Evolutionary conservation across 371 early-diverging fungal species (phyloP), one percentile per base, ranked within the genome.

Genomic region (Actinomortierella ambigua): DNA sequence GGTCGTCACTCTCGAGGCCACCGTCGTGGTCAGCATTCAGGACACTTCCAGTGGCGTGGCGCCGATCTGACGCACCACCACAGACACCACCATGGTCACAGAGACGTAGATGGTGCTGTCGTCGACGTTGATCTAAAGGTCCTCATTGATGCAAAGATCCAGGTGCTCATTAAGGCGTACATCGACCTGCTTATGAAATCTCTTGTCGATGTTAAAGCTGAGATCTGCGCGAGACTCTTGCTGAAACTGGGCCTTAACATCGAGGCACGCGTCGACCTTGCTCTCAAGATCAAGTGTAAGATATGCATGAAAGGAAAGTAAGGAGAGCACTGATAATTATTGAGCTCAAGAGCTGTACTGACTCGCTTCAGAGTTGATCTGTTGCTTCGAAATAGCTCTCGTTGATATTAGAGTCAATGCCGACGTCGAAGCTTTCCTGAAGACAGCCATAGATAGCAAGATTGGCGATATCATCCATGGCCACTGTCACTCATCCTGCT

Each of bases 381-480:
- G n/a, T 4, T 54, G 20, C 24, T 54, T 39, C 24, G 11, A 14
- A 13, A 6, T 54, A 64, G 65, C 65, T 14, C 44, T 64, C 23
- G 65, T 64, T 17, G 18, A 64, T 26, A 50, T 29, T 17, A 53
- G 42, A 43, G 26, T 64, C 4, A 59, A 58, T 49, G 65, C 65
- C 8, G 42, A 28, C 1, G 53, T 64, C 42, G 53, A 48, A 24
- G 39, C 42, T 23, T 50, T 49, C n/a, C 49, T 64, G 29, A 54
- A 58, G 43, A 14, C 55, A 0, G 59, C 51, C 3, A 54, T 64
- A 39, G 42, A 23, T 7, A 51, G 50, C 42, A 57, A 20, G 18
- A 49, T 64, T 20, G 46, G 53, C 9, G 23, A 58, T 2, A 20
- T 41, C 14, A 53, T 57, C 13, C 65, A 18, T n/a, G 6, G 20